Evolutionary conservation across 768 basidiomycete genomes (phyloP), one percentile per base, ranked within the genome.

Genomic region (Tubosaeta brunneosetosa): DNA sequence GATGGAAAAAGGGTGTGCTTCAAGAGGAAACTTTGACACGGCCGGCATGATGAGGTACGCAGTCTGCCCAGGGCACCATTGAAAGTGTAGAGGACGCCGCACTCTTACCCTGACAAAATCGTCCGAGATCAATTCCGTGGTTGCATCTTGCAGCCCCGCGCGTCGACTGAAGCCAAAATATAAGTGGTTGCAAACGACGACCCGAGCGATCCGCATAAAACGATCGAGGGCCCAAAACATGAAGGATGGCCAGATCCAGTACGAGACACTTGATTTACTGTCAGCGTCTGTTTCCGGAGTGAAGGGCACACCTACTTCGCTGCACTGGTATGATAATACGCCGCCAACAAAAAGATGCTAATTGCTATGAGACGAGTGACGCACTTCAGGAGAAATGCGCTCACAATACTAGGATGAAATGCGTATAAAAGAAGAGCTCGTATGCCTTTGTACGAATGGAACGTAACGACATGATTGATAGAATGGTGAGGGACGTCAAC

Each of bases 1-100:
- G 50, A 85, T 83, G 0, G 83, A 82, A 65, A 85, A 85, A 2
- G 84, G 84, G 53, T 85, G 84, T 0, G 79, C 66, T 62, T 85
- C 79, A 29, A 77, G 73, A 6, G 77, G 76, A 26, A 73, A 61
- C 0, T 49, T 46, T 11, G 78, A 78, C 6, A 81, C 68, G 1
- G 70, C 59, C 4, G 81, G 81, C 57, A 84, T 67, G 10, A 69
- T 73, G 19, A 85, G 67, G 57, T 75, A 84, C 0, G 73, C 77
- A 33, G 74, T 72, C 64, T 85, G 84, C 8, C 83, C 84, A 0
- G 84, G 73, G 5, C 62, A 59, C 79, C 78, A 80, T 19, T 66
- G 70, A 70, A 84, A 78, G 57, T 72, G 73, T 14, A 73, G 64
- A 26, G 77, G 75, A 19, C 77, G 73, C 33, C 61, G 59, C 27